These are phyloP conservation scores for Neonectria magnoliae DNA, from an alignment of 2,329 filamentous ascomycete species.

Conservation along the genomic window DNA sequence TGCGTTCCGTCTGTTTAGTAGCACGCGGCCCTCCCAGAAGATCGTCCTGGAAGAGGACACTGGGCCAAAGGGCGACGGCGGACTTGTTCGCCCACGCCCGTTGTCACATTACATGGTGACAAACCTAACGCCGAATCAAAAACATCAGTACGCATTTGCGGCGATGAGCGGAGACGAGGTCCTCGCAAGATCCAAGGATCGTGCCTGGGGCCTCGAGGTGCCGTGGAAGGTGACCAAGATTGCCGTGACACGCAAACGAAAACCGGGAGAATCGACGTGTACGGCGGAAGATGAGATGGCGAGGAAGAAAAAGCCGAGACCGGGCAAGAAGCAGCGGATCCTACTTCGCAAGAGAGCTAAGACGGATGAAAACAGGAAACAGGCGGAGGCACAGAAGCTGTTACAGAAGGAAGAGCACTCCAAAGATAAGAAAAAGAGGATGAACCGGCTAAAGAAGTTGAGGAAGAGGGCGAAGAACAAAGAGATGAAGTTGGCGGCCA, in stretches of 20 bases:
- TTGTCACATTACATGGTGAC: conserved; percentile 60
- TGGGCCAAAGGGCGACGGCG: conserved; percentile 50
- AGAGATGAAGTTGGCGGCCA: conserved; percentile 56
- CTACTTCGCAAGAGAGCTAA: conserved; percentile 58
- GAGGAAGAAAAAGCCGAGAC: conserved; percentile 52
- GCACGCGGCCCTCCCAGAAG: conserved; percentile 56
- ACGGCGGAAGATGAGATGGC: conserved; percentile 29
- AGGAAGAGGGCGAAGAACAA: conserved; percentile 67
- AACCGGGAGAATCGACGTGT: conserved; percentile 17
- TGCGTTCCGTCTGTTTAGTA: conserved; percentile 67
- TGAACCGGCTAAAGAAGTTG: conserved; percentile 69
- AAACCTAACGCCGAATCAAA: conserved; percentile 49
- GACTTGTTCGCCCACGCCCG: conserved; percentile 51
- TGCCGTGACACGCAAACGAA: conserved; percentile 46
- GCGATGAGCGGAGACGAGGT: conserved; percentile 66
- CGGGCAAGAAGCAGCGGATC: conserved; percentile 69
- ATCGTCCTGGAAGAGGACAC: conserved; percentile 61
- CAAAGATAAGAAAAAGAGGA: conserved; percentile 69
- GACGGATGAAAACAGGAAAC: conserved; percentile 52
- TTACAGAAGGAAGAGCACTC: conserved; percentile 65
- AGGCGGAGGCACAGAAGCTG: conserved; percentile 51
- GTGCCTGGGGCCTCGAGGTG: conserved; percentile 67
- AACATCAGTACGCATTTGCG: conserved; percentile 53
- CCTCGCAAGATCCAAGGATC: conserved; percentile 52
- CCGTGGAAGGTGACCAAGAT: conserved; percentile 67